Evolutionary conservation across 139 green algal species (phyloP).

Genomic region (Zygnema cylindricum): DNA sequence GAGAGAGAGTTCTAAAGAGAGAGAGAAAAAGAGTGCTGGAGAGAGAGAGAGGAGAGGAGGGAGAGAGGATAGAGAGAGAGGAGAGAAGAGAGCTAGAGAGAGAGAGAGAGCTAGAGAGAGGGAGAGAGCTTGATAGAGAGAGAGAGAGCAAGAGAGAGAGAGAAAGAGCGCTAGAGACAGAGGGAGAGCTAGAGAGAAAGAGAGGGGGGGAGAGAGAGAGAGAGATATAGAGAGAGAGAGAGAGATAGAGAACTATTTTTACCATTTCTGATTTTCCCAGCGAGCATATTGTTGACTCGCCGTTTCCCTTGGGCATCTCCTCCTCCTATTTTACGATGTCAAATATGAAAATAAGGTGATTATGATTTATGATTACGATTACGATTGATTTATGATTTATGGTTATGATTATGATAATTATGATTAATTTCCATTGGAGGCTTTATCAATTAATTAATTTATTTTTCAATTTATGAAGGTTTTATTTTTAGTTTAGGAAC

Average conservation of each 20-base stretch:
- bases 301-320: not conserved
- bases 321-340: no score
- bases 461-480: no score
- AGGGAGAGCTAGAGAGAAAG: not conserved
- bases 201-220: not conserved
- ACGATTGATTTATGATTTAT: no score
- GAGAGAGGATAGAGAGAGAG: not conserved
- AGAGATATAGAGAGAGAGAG: slow-evolving; percentile 5
- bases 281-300: slow-evolving; percentile 26
- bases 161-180: not conserved
- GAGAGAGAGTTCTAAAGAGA: no score
- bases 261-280: slow-evolving; percentile 26
- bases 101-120: not conserved
- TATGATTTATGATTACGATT: no score
- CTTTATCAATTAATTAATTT: no score
- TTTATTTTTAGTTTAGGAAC: no score
- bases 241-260: not conserved
- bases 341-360: no score
- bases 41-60: not conserved
- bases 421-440: no score
- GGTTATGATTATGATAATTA: no score
- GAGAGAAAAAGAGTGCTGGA: not conserved
- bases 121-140: not conserved
- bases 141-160: not conserved
- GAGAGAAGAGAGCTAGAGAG: not conserved